A percentile compares a stretch with the other conserved stretches of the same genome.
phyloP scores from a whole-genome alignment of 371 early-diverging fungal species.

The Mucor piriformis region DNA sequence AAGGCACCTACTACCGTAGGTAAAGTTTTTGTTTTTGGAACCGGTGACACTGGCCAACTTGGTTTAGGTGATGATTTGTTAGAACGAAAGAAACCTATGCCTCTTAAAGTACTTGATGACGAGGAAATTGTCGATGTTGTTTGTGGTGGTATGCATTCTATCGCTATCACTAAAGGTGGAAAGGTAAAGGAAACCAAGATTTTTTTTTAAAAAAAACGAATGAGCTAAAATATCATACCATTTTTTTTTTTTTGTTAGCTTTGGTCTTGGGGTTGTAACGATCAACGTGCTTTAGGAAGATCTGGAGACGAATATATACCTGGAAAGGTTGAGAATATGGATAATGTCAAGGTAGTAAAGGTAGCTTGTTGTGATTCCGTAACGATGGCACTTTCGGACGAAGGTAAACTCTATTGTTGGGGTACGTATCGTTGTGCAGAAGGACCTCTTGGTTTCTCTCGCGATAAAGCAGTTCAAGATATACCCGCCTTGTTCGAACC shows the following conservation, averaged over 20 bases:
- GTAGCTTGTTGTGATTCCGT: conserved; percentile 95
- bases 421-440: conserved; percentile 87
- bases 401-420: conserved; percentile 92
- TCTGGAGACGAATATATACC: conserved; percentile 79
- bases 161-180: conserved; percentile 79
- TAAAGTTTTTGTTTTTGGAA: conserved; percentile 90
- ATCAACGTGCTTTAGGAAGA: conserved; percentile 96
- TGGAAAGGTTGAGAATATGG: conserved; percentile 66
- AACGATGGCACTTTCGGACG: conserved; percentile 85
- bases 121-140: conserved; percentile 73
- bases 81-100: conserved; percentile 75
- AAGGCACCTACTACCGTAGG: conserved; percentile 49
- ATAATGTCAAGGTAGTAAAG: conserved; percentile 70
- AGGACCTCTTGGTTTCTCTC: conserved; percentile 74
- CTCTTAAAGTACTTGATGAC: conserved; percentile 65
- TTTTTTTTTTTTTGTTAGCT: conserved; percentile 42
- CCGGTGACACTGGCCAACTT: conserved; percentile 95
- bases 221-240: not conserved
- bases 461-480: conserved; percentile 66
- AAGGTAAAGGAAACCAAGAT: conserved; percentile 52
- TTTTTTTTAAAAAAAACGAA: not conserved
- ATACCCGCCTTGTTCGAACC: conserved; percentile 61
- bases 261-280: conserved; percentile 98
- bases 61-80: conserved; percentile 87
- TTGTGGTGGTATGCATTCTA: conserved; percentile 91